phyloP scores from a whole-genome alignment of 257 asterid species.

The Haberlea rhodopensis region DNA sequence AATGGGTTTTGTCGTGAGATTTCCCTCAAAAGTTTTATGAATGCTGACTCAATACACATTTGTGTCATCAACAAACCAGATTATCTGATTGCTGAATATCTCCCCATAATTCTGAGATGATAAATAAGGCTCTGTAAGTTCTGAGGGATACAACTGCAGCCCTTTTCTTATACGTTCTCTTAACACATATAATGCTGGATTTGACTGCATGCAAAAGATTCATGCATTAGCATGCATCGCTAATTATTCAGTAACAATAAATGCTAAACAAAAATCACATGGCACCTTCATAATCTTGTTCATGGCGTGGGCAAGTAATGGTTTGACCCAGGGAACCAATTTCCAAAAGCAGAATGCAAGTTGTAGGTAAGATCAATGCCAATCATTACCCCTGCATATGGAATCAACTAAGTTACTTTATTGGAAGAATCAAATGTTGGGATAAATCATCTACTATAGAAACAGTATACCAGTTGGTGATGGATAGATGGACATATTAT shows the following conservation, averaged over 20 bases:
- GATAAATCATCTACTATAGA: constrained; percentile 8
- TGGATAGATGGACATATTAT: constrained; percentile 98
- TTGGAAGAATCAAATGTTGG: not conserved
- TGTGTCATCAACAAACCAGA: constrained; percentile 99
- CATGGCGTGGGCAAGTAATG: constrained; percentile 98
- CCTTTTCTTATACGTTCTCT: constrained; percentile 97
- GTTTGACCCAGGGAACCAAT: constrained; percentile 99
- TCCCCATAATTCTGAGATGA: constrained; percentile 99
- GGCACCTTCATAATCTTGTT: constrained; percentile 98
- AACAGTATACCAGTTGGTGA: constrained; percentile 80
- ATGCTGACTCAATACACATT: constrained; percentile 97
- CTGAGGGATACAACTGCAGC: constrained; percentile 94
- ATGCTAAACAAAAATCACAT: not conserved
- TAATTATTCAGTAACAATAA: not conserved
- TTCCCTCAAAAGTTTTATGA: constrained; percentile 98
- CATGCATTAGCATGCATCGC: constrained; percentile 11
- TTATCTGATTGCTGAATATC: constrained; percentile 95
- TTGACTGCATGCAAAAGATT: constrained; percentile 57
- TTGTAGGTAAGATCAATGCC: constrained; percentile 96
- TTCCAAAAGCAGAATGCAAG: constrained; percentile 96
- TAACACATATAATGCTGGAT: constrained; percentile 91
- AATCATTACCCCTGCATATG: constrained; percentile 89
- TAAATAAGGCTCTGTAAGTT: constrained; percentile 95
- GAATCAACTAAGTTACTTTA: constrained; percentile 2
- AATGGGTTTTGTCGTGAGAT: constrained; percentile 93